Evolutionary conservation across 345 rosid genomes (phyloP).

Genomic region (Bretschneidera sinensis): DNA sequence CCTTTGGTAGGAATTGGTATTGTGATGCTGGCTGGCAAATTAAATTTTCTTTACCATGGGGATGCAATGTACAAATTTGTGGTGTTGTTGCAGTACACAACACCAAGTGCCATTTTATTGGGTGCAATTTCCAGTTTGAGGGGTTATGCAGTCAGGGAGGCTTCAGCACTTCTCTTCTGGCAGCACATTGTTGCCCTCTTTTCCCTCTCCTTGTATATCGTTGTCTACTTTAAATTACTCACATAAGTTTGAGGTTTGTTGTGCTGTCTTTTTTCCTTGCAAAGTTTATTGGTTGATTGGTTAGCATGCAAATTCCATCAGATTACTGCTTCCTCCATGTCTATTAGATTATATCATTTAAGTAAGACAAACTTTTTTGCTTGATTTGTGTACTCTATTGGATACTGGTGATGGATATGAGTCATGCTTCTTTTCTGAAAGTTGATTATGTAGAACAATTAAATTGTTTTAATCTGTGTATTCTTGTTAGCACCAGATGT

Average conservation of each 20-base stretch:
- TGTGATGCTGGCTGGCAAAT: slow-evolving; percentile 48
- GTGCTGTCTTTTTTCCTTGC: neutral
- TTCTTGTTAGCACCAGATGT: neutral
- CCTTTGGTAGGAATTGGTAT: slow-evolving; percentile 77
- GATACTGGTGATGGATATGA: neutral
- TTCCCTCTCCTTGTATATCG: slow-evolving; percentile 67
- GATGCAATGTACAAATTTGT: slow-evolving; percentile 81
- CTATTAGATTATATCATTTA: neutral
- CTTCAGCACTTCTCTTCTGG: slow-evolving; percentile 94
- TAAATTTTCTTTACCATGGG: slow-evolving; percentile 41
- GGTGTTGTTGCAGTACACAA: slow-evolving; percentile 80
- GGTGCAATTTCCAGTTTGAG: slow-evolving; percentile 93
- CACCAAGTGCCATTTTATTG: slow-evolving; percentile 86
- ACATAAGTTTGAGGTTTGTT: neutral
- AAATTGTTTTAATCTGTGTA: neutral
- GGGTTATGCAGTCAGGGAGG: slow-evolving; percentile 79
- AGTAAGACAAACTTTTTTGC: slow-evolving; percentile 1
- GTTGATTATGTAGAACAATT: neutral
- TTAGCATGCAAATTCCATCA: neutral
- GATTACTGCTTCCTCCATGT: slow-evolving; percentile 2
- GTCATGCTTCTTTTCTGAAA: neutral
- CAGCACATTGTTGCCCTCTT: slow-evolving; percentile 75
- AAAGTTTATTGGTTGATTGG: neutral
- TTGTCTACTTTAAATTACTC: slow-evolving; percentile 63
- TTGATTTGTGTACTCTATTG: neutral